Evolutionary conservation across 768 basidiomycete genomes (phyloP).

Genomic region (Boletales sp.): DNA sequence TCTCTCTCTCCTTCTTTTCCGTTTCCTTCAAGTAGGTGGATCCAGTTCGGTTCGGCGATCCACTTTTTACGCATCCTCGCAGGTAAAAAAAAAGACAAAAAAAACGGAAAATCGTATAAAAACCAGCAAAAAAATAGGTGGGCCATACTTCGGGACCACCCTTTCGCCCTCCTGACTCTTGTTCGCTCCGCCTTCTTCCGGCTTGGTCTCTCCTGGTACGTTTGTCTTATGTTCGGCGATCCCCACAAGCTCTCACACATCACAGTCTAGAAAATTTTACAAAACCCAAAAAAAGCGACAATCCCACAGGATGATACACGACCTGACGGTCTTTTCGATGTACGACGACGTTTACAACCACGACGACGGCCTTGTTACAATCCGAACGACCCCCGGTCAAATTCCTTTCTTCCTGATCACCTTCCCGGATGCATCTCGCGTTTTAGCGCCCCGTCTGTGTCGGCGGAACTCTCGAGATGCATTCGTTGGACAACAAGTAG

Average conservation of each 20-base stretch:
- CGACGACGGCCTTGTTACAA: not conserved
- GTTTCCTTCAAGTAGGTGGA: not conserved
- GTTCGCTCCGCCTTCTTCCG: not conserved
- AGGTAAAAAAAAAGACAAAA: not conserved
- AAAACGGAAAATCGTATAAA: not conserved
- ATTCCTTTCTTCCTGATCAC: not conserved
- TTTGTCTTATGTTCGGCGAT: not conserved
- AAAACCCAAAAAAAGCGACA: constrained; percentile 3
- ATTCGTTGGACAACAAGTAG: not conserved
- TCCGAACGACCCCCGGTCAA: not conserved
- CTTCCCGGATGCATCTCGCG: constrained; percentile 1
- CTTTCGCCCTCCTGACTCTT: not conserved
- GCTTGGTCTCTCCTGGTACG: not conserved
- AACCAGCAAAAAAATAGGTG: not conserved
- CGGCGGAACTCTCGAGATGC: constrained; percentile 6
- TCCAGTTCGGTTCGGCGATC: not conserved
- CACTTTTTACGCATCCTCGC: not conserved
- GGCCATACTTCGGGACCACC: not conserved
- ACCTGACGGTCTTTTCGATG: not conserved
- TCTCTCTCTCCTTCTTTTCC: not conserved
- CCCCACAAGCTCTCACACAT: not conserved
- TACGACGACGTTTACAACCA: not conserved
- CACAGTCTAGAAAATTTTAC: not conserved
- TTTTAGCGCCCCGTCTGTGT: constrained; percentile 3
- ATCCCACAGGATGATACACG: not conserved